Percentiles rank a stretch among this genome's conserved stretches.
These are phyloP conservation scores for Mycena indigotica DNA, from an alignment of 768 basidiomycete genomes.

Conservation along the genomic window DNA sequence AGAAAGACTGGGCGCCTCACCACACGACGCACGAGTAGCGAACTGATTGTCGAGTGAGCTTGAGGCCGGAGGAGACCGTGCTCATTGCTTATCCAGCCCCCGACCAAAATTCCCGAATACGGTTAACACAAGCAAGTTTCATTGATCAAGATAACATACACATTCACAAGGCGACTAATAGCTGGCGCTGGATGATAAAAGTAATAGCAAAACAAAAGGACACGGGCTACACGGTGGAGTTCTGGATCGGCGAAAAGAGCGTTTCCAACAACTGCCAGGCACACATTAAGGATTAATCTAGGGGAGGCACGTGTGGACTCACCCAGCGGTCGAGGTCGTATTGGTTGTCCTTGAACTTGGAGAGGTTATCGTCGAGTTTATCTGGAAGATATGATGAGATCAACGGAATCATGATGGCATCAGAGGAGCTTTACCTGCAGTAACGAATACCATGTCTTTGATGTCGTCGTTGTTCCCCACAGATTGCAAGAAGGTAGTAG, in stretches of 20 bases:
- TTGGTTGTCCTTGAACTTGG: conserved; percentile 8
- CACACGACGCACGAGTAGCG: too few species aligned
- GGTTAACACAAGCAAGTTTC: too few species aligned
- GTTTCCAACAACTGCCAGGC: conserved; percentile 13
- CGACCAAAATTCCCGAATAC: too few species aligned
- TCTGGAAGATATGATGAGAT: conserved; percentile 8
- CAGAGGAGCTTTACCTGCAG: conserved; percentile 10
- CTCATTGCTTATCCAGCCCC: too few species aligned
- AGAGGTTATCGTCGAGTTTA: conserved; percentile 8
- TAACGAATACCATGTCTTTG: conserved; percentile 12
- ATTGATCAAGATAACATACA: too few species aligned
- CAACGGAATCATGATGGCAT: neutral
- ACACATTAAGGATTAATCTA: neutral
- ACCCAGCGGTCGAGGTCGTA: conserved; percentile 18
- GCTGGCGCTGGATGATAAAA: too few species aligned
- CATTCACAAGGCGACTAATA: too few species aligned
- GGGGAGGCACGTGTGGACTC: too few species aligned
- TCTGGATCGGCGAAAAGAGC: conserved; percentile 12
- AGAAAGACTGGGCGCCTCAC: too few species aligned
- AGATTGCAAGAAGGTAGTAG: conserved; percentile 10
- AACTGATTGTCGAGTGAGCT: too few species aligned
- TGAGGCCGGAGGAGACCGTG: too few species aligned
- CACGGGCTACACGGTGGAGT: neutral
- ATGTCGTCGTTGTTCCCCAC: conserved; percentile 10
- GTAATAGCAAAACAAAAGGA: too few species aligned